Conservation (phyloP, 2,329 filamentous ascomycete species). For the Chaetomiaceae sp. region DNA sequence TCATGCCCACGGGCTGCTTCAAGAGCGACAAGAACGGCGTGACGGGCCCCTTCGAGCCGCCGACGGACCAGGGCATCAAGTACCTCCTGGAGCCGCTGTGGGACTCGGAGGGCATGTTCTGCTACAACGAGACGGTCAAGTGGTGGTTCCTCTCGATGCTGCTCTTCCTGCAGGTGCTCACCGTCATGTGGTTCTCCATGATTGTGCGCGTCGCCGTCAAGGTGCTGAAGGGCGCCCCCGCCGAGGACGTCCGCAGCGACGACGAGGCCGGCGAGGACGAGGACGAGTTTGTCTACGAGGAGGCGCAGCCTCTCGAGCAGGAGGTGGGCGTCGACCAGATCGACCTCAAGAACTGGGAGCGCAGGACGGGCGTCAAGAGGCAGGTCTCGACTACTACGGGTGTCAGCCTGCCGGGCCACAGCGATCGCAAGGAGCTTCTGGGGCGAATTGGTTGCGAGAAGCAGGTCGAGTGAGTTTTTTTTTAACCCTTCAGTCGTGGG, state of each 20-base stretch:
- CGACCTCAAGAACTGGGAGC: slow-evolving; percentile 60
- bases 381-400: slow-evolving; percentile 45
- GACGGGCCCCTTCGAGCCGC: slow-evolving; percentile 47
- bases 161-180: slow-evolving; percentile 72
- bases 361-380: slow-evolving; percentile 51
- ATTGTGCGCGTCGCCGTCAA: slow-evolving; percentile 78
- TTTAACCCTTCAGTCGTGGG: neutral
- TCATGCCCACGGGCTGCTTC: slow-evolving; percentile 69
- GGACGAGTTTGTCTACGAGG: slow-evolving; percentile 49
- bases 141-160: slow-evolving; percentile 74
- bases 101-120: slow-evolving; percentile 67
- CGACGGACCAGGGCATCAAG: slow-evolving; percentile 45
- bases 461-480: slow-evolving; percentile 47
- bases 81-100: slow-evolving; percentile 72
- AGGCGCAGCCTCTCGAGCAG: slow-evolving; percentile 59
- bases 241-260: slow-evolving; percentile 84
- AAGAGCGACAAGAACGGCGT: slow-evolving; percentile 51
- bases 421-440: slow-evolving; percentile 74
- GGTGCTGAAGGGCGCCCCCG: slow-evolving; percentile 69
- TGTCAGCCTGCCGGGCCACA: slow-evolving; percentile 65
- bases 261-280: slow-evolving; percentile 69
- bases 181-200: slow-evolving; percentile 81
- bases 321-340: slow-evolving; percentile 71
- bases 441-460: slow-evolving; percentile 81
- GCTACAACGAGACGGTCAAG: slow-evolving; percentile 71